Conservation (phyloP, 257 asterid genomes). For the Oldenlandia corymbosa region DNA sequence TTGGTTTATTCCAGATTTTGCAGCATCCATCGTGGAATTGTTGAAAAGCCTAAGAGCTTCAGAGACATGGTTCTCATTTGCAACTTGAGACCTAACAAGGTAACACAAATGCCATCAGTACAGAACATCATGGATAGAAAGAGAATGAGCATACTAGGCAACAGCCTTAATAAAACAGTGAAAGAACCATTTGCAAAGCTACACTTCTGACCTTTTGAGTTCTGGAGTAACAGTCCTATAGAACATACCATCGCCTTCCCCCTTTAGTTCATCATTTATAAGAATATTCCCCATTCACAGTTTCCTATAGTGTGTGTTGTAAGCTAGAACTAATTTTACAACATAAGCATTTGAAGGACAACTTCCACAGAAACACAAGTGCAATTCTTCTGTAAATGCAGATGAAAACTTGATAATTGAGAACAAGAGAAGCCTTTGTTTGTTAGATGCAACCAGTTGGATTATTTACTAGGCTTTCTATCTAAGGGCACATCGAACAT, state of each 20-base stretch:
- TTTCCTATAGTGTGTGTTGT: neutral
- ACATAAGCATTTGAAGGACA: too few species aligned
- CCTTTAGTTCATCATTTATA: neutral
- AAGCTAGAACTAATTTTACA: neutral
- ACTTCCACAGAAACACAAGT: neutral
- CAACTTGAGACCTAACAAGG: slow-evolving; percentile 56
- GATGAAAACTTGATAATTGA: neutral
- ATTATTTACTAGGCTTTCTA: neutral
- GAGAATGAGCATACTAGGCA: neutral
- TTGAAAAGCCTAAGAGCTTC: slow-evolving; percentile 90
- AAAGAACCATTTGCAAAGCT: too few species aligned
- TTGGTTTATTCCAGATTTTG: slow-evolving; percentile 78
- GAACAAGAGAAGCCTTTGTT: neutral
- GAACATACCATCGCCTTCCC: neutral
- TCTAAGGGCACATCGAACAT: neutral
- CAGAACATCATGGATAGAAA: neutral
- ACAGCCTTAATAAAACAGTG: neutral
- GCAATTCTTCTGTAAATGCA: neutral
- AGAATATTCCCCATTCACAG: neutral
- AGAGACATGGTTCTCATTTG: slow-evolving; percentile 71
- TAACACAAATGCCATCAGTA: neutral
- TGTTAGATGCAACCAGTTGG: neutral
- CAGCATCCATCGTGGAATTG: slow-evolving; percentile 94
- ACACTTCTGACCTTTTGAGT: neutral
- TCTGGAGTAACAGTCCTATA: too few species aligned